These are phyloP conservation scores for Auricularia sp. DNA, from an alignment of 768 basidiomycete genomes.

Conservation along the genomic window DNA sequence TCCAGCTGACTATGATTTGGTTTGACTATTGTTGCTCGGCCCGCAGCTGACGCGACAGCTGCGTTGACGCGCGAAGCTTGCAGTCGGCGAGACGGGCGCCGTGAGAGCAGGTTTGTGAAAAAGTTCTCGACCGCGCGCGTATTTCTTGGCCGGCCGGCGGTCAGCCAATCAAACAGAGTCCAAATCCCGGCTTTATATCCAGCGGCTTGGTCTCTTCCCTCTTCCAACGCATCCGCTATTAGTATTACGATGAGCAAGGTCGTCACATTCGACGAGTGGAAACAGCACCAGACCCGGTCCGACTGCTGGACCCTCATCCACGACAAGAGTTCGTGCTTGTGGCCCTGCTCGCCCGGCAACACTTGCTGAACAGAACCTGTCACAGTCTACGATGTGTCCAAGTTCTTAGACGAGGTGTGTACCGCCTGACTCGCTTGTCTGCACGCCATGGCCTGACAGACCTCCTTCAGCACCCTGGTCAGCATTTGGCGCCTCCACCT, in stretches of 20 bases:
- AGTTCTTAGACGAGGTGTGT: constrained; percentile 86
- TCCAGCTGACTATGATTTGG: no score
- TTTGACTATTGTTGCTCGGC: no score
- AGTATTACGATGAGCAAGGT: constrained; percentile 7
- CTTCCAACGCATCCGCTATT: no score
- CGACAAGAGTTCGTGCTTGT: constrained; percentile 54
- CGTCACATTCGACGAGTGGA: constrained; percentile 54
- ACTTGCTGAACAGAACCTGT: not conserved
- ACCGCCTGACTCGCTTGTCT: not conserved
- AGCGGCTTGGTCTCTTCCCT: no score
- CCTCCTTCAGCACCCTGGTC: constrained; percentile 59
- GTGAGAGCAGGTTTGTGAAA: no score
- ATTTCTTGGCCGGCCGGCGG: no score
- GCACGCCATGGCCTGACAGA: not conserved
- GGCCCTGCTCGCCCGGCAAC: constrained; percentile 3
- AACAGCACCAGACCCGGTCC: constrained; percentile 63
- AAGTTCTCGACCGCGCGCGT: no score
- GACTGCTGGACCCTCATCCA: constrained; percentile 74
- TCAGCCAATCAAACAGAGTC: no score
- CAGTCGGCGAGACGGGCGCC: no score
- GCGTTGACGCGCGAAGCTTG: no score
- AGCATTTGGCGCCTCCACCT: not conserved
- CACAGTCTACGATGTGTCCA: constrained; percentile 84
- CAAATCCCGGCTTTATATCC: no score
- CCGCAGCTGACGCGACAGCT: no score